A percentile compares a stretch with the other conserved stretches of the same genome.
phyloP scores from a whole-genome alignment of 176 grass and related monocot genomes.

The Zea mays region Zm-B73-REFERENCE-NAM-5.0 NC_050097.1:30225001-30225500 shows the following conservation, averaged over 20 bases:
- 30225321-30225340: neutral
- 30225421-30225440: constrained; percentile 63
- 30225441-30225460: constrained; percentile 28
- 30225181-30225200: constrained; percentile 55
- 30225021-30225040: constrained; percentile 46
- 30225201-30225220: constrained; percentile 47
- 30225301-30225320: neutral
- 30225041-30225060: neutral
- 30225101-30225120: neutral
- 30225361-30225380: constrained; percentile 70
- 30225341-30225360: neutral
- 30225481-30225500: neutral
- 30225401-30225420: constrained; percentile 54
- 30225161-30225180: constrained; percentile 43
- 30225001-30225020: constrained; percentile 65
- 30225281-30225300: neutral
- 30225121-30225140: neutral
- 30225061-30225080: neutral
- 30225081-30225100: neutral
- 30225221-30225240: constrained; percentile 38
- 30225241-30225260: neutral
- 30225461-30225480: neutral
- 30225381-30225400: constrained; percentile 78
- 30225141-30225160: constrained; percentile 40
- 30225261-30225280: neutral